phyloP scores from a whole-genome alignment of 805 yeast species.

The Blastobotrys muscicola region DNA sequence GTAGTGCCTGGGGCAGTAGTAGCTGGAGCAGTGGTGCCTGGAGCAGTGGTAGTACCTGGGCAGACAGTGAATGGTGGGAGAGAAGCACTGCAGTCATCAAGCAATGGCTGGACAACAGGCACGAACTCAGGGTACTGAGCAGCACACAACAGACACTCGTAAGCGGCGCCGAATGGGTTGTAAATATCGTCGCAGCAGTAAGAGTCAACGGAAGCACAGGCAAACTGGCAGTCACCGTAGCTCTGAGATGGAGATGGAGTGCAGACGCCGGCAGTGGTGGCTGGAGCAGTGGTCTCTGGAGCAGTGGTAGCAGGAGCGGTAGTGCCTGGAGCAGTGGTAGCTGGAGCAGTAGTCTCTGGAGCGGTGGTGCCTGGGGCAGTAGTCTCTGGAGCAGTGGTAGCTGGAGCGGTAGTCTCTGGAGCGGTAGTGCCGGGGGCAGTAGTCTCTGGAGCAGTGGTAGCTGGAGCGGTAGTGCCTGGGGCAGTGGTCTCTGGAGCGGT shows the following conservation, averaged over 20 bases:
- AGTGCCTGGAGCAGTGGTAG: slow-evolving; percentile 2
- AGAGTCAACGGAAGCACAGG: too few relatives aligned
- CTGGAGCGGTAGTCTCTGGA: background rate
- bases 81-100: too few relatives aligned
- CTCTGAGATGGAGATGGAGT: slow-evolving; percentile 4
- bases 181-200: too few relatives aligned
- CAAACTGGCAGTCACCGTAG: background rate
- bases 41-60: slow-evolving; percentile 4
- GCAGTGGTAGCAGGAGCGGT: background rate
- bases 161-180: too few relatives aligned
- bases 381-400: background rate
- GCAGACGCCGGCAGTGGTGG: background rate
- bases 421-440: too few relatives aligned
- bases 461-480: too few relatives aligned
- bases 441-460: too few relatives aligned
- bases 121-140: too few relatives aligned
- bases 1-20: background rate
- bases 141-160: too few relatives aligned
- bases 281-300: slow-evolving; percentile 4
- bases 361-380: background rate
- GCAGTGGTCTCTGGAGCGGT: too few relatives aligned
- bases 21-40: background rate
- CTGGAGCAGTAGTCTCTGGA: slow-evolving; percentile 1
- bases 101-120: too few relatives aligned
- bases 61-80: too few relatives aligned